A percentile compares a stretch with the other conserved stretches of the same genome.
Evolutionary conservation across 768 basidiomycete species (phyloP).

Genomic region (Collybia sp.): DNA sequence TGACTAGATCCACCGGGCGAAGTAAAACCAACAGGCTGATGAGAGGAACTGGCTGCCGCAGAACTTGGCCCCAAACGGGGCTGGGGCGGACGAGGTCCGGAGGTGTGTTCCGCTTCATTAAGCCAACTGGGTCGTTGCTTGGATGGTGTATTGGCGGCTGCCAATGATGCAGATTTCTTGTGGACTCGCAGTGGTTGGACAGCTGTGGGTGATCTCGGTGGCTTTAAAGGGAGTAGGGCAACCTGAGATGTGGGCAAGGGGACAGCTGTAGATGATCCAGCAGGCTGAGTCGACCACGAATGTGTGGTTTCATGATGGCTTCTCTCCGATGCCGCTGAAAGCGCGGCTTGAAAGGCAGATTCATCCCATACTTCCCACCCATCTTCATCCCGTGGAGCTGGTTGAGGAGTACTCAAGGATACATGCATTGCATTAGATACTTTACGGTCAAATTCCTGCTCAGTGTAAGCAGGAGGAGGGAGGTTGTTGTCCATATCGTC

Average conservation of each 20-base stretch:
- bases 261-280: constrained; percentile 5
- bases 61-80: too few relatives aligned
- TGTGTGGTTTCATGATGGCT: not conserved
- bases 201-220: constrained; percentile 2
- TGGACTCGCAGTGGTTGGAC: constrained; percentile 31
- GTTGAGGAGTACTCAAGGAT: constrained; percentile 28
- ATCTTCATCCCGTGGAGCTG: constrained; percentile 24
- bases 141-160: constrained; percentile 1
- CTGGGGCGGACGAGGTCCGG: too few relatives aligned
- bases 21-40: too few relatives aligned
- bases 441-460: constrained; percentile 53
- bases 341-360: constrained; percentile 26
- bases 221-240: constrained; percentile 4
- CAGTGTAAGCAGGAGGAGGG: constrained; percentile 43
- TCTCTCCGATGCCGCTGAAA: constrained; percentile 8
- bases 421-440: constrained; percentile 33
- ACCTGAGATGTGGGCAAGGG: constrained; percentile 2
- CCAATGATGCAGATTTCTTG: constrained; percentile 18
- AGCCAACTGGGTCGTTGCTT: constrained; percentile 14
- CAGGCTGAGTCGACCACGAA: not conserved
- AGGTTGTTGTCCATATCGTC: constrained; percentile 13
- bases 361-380: constrained; percentile 52
- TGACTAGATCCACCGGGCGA: not conserved
- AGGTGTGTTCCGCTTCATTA: not conserved
- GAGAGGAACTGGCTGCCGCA: too few relatives aligned